Conservation (phyloP, 2,329 filamentous ascomycete species). For the Pestalotiopsis sp. region DNA sequence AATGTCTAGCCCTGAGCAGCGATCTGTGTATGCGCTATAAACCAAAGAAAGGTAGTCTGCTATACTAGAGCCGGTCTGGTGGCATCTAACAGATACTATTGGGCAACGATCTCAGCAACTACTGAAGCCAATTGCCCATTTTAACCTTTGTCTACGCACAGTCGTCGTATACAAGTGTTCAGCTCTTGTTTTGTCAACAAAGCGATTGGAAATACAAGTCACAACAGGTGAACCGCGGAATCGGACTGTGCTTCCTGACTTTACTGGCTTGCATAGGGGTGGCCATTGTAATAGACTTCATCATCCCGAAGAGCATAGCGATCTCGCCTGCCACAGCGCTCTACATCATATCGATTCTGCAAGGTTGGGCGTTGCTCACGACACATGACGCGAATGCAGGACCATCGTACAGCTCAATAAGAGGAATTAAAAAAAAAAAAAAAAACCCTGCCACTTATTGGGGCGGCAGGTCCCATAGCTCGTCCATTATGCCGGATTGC, state of each 20-base stretch:
- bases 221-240: not conserved
- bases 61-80: not conserved
- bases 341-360: too few species aligned
- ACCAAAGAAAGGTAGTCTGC: not conserved
- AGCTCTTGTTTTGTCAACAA: not conserved
- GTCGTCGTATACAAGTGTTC: not conserved
- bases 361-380: not conserved
- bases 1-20: not conserved
- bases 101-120: not conserved
- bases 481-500: constrained; percentile 17
- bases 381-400: not conserved
- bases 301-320: too few species aligned
- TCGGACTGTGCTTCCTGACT: not conserved
- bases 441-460: constrained; percentile 9
- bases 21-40: not conserved
- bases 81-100: not conserved
- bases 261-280: not conserved
- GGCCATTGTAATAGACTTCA: too few species aligned
- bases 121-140: not conserved
- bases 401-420: constrained; percentile 3
- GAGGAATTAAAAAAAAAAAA: not conserved
- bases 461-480: constrained; percentile 16
- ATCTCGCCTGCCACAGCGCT: too few species aligned
- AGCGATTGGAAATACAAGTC: not conserved
- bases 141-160: not conserved